Evolutionary conservation across 2,329 filamentous ascomycete species (phyloP).

Genomic region (Xylaria sp.): DNA sequence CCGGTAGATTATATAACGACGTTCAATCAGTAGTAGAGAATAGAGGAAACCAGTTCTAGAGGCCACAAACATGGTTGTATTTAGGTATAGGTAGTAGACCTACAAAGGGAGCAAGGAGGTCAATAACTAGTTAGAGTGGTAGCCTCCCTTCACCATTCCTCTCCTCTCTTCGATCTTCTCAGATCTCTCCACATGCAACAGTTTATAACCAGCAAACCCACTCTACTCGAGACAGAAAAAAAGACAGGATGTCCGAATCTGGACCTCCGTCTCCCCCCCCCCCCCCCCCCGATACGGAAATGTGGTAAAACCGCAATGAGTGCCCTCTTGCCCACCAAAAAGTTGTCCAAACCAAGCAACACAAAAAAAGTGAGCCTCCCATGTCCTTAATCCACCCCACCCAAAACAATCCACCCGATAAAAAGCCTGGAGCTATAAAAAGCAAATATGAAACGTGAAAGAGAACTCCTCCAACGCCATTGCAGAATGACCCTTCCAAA

Average conservation of each 20-base stretch:
- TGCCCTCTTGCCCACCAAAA: conserved; percentile 9
- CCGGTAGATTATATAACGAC: neutral
- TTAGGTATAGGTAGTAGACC: conserved; percentile 22
- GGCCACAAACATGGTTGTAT: conserved; percentile 23
- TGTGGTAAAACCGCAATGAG: conserved; percentile 3
- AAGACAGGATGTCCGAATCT: conserved; percentile 7
- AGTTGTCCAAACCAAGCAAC: conserved; percentile 26
- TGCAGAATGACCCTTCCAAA: conserved; percentile 39
- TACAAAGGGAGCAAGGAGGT: conserved; percentile 11
- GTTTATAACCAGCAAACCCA: conserved; percentile 21
- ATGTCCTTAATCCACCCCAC: conserved; percentile 18
- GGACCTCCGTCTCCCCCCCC: conserved; percentile 1
- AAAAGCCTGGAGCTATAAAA: conserved; percentile 29
- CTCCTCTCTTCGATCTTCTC: conserved; percentile 11
- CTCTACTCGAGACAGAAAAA: conserved; percentile 26
- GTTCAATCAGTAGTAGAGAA: neutral
- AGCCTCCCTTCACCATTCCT: neutral
- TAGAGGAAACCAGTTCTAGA: neutral
- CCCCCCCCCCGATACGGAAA: neutral
- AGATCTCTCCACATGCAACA: conserved; percentile 15
- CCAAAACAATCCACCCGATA: conserved; percentile 5
- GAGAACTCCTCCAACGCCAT: conserved; percentile 39
- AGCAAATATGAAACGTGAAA: conserved; percentile 33
- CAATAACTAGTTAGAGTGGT: conserved; percentile 4
- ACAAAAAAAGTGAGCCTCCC: conserved; percentile 16